Conservation (phyloP, 805 yeast species). For the Groenewaldozyma tartarivorans region DNA sequence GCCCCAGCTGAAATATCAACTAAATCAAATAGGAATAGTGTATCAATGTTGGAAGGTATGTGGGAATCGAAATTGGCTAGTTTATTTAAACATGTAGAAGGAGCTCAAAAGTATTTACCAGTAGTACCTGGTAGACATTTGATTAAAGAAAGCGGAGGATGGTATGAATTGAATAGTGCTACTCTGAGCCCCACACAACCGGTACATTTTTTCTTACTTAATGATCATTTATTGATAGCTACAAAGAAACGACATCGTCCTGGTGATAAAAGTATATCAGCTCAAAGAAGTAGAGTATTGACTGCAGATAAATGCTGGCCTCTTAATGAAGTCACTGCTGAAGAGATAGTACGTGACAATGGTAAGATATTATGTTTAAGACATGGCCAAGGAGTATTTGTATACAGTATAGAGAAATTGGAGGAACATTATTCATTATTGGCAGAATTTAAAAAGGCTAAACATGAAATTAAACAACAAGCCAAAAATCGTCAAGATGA, state of each 20-base stretch:
- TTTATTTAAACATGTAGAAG: conserved; percentile 75
- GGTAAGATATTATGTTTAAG: conserved; percentile 32
- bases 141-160: conserved; percentile 66
- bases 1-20: conserved; percentile 1
- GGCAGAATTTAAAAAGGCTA: conserved; percentile 12
- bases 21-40: conserved; percentile 51
- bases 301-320: conserved; percentile 78
- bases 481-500: not conserved
- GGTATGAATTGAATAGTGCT: conserved; percentile 80
- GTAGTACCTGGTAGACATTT: conserved; percentile 74
- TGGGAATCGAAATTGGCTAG: conserved; percentile 69
- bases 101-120: conserved; percentile 75
- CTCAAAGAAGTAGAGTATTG: conserved; percentile 28
- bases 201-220: conserved; percentile 65
- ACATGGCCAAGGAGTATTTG: conserved; percentile 40
- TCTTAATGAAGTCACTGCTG: conserved; percentile 46
- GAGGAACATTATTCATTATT: conserved; percentile 12
- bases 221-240: conserved; percentile 70
- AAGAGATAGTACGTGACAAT: conserved; percentile 26
- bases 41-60: conserved; percentile 63
- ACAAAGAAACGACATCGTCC: conserved; percentile 40
- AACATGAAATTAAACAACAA: conserved; percentile 8
- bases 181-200: conserved; percentile 74
- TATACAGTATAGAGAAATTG: conserved; percentile 22
- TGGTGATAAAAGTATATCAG: conserved; percentile 18